Conservation (phyloP, 2,329 filamentous ascomycete genomes). For the Colletotrichum incanum region DNA sequence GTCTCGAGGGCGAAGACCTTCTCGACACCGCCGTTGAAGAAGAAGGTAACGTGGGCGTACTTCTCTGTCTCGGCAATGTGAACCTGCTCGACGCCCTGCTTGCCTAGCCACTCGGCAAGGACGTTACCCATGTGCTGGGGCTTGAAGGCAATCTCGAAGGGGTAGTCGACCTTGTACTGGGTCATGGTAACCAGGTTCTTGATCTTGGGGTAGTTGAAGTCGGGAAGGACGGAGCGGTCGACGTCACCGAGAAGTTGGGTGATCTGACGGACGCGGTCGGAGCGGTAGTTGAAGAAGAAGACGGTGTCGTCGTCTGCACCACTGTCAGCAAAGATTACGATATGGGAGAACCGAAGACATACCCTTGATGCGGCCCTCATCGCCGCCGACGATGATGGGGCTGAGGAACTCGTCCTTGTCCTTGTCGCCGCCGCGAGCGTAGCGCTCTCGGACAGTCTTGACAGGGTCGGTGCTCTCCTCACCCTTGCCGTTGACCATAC, state of each 20-base stretch:
- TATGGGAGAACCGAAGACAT: slow-evolving; percentile 46
- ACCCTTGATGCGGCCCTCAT: slow-evolving; percentile 89
- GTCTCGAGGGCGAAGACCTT: slow-evolving; percentile 94
- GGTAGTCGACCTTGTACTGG: slow-evolving; percentile 95
- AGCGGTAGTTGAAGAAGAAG: slow-evolving; percentile 99
- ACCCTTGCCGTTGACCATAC: slow-evolving; percentile 87
- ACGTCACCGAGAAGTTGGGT: slow-evolving; percentile 93
- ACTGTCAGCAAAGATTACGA: slow-evolving; percentile 21
- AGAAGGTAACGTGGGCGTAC: slow-evolving; percentile 99
- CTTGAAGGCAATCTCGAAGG: slow-evolving; percentile 92
- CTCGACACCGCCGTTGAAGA: slow-evolving; percentile 99
- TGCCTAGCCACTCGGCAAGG: slow-evolving; percentile 95
- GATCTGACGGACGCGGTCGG: slow-evolving; percentile 96
- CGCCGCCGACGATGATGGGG: slow-evolving; percentile 94
- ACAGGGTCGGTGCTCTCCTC: slow-evolving; percentile 89
- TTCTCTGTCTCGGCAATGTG: slow-evolving; percentile 99
- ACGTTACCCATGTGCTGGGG: slow-evolving; percentile 98
- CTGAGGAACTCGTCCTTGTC: slow-evolving; percentile 99
- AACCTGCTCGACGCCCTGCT: slow-evolving; percentile 91
- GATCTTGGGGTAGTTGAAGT: slow-evolving; percentile 95
- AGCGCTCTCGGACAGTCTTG: slow-evolving; percentile 88
- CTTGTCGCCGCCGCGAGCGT: slow-evolving; percentile 76
- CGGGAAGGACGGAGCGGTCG: slow-evolving; percentile 90
- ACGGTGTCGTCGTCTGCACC: slow-evolving; percentile 86
- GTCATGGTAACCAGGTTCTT: slow-evolving; percentile 94